Evolutionary conservation across 2,329 filamentous ascomycete species (phyloP), one percentile per base, ranked within the genome.

Genomic region (Rutstroemia sp.): DNA sequence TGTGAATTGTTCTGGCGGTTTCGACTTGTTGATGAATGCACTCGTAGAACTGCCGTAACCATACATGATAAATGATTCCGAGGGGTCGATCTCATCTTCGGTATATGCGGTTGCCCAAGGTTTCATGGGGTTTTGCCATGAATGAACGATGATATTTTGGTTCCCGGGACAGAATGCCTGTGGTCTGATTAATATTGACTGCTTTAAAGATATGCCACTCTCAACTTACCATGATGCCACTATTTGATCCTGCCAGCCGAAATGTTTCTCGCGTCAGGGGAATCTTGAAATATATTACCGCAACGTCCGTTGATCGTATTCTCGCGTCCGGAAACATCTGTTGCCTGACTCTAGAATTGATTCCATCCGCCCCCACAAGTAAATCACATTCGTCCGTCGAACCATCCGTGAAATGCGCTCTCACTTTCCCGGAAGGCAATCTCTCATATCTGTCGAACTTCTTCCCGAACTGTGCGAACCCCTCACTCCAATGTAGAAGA

Each of bases 281-380:
- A 40, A 67, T 63, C 46, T 67, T 67, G 48, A 67, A 67, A 46
- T 67, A 67, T 14, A 67, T 65, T 10, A 65, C 62, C 4, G 60
- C 60, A 9, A 67, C 17, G 44, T 61, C 61, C 4, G 58, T 56
- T 3, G 58, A 45, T 21, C 50, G 51, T 16, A 65, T 58, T 23
- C 19, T 61, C 3, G 63, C 51, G n/a, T 57, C 40, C 1, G 65
- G 65, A 16, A 67, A 48, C 10, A 67, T 53, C 44, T 67, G 65
- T 48, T 67, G 73, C 17, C 79, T 72, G 2, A 75, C 75, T 30
- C 71, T 73, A 0, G 79, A 83, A 5, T 74, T 70, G 45, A 78
- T 73, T 0, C 81, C 81, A 57, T 84, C 81, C 3, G 80, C 79
- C 5, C 76, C 79, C 44, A 83, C 73, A 0, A 83, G 60, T 0